phyloP scores from a whole-genome alignment of 2,329 filamentous ascomycete genomes.

The Botryotinia globosa region DNA sequence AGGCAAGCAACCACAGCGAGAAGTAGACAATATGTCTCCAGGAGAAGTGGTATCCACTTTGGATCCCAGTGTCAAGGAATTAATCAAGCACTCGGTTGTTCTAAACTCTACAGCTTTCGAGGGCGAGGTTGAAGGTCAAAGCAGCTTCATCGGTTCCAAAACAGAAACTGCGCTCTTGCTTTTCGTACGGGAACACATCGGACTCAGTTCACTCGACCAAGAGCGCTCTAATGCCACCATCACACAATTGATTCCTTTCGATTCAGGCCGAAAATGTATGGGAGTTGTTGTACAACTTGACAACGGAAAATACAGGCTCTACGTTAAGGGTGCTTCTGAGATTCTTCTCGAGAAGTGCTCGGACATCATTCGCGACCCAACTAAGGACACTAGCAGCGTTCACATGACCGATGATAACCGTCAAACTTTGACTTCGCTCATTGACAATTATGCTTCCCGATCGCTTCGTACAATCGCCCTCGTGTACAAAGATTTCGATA shows the following conservation, averaged over 20 bases:
- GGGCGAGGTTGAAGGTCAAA: constrained; percentile 56
- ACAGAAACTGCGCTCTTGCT: constrained; percentile 73
- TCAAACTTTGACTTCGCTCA: constrained; percentile 52
- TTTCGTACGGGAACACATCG: constrained; percentile 65
- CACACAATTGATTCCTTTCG: constrained; percentile 47
- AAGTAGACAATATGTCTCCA: constrained; percentile 33
- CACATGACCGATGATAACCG: constrained; percentile 56
- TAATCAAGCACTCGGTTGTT: constrained; percentile 62
- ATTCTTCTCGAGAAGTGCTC: constrained; percentile 47
- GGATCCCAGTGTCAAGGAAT: constrained; percentile 30
- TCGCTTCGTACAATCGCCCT: constrained; percentile 75
- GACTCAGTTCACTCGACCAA: constrained; percentile 58
- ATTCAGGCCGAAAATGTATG: constrained; percentile 61
- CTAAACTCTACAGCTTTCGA: constrained; percentile 71
- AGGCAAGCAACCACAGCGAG: constrained; percentile 30
- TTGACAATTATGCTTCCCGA: constrained; percentile 59
- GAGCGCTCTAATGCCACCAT: constrained; percentile 62
- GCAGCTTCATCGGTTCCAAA: constrained; percentile 69
- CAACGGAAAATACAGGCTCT: constrained; percentile 44
- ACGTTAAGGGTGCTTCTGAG: constrained; percentile 55
- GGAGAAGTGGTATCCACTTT: constrained; percentile 37
- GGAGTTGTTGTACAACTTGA: constrained; percentile 57
- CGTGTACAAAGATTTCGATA: constrained; percentile 69
- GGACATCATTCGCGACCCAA: constrained; percentile 52
- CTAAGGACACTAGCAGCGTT: constrained; percentile 55